Evolutionary conservation across 2,329 filamentous ascomycete species (phyloP).

Genomic region (Phialophora macrospora): DNA sequence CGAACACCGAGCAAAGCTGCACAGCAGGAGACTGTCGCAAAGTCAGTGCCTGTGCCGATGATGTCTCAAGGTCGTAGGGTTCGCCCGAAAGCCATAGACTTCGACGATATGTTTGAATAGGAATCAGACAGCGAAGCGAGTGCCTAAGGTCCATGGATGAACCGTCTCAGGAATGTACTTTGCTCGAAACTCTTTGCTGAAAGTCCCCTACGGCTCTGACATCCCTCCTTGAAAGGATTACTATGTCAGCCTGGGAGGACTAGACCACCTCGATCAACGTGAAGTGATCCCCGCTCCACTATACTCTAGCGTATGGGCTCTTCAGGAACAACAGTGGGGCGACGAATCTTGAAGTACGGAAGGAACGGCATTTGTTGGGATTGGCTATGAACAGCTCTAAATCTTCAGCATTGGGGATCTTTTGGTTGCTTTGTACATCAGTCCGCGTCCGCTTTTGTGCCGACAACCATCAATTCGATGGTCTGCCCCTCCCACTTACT

Average conservation of each 20-base stretch:
- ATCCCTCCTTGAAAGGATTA: no score
- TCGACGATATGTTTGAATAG: conserved; percentile 36
- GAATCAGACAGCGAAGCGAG: neutral
- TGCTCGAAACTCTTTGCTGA: no score
- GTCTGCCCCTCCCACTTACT: neutral
- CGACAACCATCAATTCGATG: neutral
- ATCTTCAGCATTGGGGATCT: neutral
- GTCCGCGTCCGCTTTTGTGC: neutral
- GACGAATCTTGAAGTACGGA: no score
- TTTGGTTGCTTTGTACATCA: neutral
- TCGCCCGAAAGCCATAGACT: conserved; percentile 30
- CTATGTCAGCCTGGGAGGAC: no score
- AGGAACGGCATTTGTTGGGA: no score
- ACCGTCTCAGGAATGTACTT: neutral
- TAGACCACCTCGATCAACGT: neutral
- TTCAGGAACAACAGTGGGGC: no score
- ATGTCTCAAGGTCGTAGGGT: conserved; percentile 23
- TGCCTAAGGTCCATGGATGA: neutral
- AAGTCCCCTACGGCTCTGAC: no score
- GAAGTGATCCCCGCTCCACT: neutral
- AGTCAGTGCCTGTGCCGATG: neutral
- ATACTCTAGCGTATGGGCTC: no score
- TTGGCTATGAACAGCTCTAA: neutral
- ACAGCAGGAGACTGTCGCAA: neutral
- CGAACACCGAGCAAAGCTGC: neutral